Conservation (phyloP, 1,139 yeast genomes). For the Candida labiduridarum region DNA sequence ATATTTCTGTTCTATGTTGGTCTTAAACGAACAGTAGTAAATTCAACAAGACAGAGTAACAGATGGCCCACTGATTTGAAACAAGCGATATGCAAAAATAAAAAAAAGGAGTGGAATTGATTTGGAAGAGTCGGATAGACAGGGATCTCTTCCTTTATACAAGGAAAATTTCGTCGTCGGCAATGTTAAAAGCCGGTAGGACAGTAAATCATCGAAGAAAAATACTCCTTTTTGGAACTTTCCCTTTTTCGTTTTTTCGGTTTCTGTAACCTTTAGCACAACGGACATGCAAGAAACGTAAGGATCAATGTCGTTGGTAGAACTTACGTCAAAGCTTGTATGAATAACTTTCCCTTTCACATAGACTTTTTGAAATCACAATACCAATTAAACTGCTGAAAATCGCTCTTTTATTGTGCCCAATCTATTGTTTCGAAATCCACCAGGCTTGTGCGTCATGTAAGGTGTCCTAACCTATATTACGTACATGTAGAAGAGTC, state of each 20-base stretch:
- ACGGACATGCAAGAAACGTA: too few species aligned
- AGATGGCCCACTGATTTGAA: neutral
- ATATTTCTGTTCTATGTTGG: constrained; percentile 2
- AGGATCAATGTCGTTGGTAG: neutral
- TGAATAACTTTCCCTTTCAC: neutral
- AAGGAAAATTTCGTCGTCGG: neutral
- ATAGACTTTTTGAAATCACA: neutral
- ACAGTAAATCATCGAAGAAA: neutral
- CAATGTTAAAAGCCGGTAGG: neutral
- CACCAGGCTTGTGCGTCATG: neutral
- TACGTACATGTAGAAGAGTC: too few species aligned
- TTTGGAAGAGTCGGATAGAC: neutral
- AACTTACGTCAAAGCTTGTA: neutral
- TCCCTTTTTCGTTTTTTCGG: too few species aligned
- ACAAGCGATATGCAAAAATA: neutral
- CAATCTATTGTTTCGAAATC: neutral
- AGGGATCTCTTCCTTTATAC: neutral
- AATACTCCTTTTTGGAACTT: too few species aligned
- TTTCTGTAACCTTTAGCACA: neutral
- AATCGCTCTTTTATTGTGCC: neutral
- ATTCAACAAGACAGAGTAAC: neutral
- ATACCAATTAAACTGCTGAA: neutral
- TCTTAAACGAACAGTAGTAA: neutral
- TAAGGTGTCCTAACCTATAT: too few species aligned
- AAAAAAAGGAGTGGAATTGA: neutral